Percentiles rank a stretch among this genome's conserved stretches.
Conservation (phyloP, 805 yeast species). For the Metschnikowia borealis region DNA sequence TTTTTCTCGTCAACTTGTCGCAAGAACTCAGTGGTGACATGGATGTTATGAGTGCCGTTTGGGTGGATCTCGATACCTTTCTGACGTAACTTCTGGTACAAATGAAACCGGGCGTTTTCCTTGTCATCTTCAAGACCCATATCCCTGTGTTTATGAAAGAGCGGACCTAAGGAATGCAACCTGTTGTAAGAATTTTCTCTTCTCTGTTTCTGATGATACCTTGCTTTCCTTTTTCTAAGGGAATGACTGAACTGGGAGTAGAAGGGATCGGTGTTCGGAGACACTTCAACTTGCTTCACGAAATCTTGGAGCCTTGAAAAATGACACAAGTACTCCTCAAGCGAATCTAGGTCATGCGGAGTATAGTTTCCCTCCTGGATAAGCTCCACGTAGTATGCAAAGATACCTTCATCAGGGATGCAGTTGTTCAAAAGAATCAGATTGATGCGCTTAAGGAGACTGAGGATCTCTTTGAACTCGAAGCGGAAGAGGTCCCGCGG, state of each 20-base stretch:
- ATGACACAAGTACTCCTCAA: constrained; percentile 15
- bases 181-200: neutral
- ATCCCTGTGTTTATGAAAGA: neutral
- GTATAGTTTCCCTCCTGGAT: constrained; percentile 7
- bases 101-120: neutral
- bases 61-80: constrained; percentile 3
- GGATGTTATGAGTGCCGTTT: neutral
- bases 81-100: constrained; percentile 1
- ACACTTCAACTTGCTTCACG: neutral
- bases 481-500: constrained; percentile 9
- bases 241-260: neutral
- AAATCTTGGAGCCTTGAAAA: constrained; percentile 9
- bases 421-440: constrained; percentile 14
- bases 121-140: neutral
- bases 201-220: neutral
- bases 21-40: constrained; percentile 3
- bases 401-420: constrained; percentile 24
- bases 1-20: neutral
- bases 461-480: constrained; percentile 7
- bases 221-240: neutral
- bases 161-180: neutral
- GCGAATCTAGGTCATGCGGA: constrained; percentile 13
- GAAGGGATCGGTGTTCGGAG: neutral
- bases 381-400: constrained; percentile 29
- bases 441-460: constrained; percentile 11